Base-by-base conservation (phyloP, 257 asterid genomes). In the Capsicum rhomboideum region DNA sequence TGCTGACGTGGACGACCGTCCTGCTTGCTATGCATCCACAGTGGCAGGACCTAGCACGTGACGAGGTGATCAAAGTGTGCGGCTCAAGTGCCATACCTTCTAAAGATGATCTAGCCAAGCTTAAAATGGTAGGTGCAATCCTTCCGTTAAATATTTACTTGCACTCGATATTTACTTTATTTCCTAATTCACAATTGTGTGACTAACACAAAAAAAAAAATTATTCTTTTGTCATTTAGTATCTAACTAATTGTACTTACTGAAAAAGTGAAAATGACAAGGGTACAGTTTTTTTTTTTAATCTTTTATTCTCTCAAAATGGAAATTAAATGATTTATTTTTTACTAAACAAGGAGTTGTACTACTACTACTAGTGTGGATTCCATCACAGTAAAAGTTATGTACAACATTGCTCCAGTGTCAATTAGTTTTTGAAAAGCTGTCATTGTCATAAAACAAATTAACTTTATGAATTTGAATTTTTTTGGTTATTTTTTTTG, bases 1-100 rank as follows among this genome's bases (percentile, higher is more conserved):
- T 89, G 88, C 89, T 89, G 87, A 89, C 92, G 83, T 89, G 92
- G 92, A 89, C 91, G 49, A 89, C 92, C 80, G 88, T 89, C 20
- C 46, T 89, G 86, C 87, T 89, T 58, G 92, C 92, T 6, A 89
- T 89, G 92, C 87, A 89, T 87, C 92, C 90, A 67, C 84, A 85
- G 10, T 89, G 92, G 92, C 92, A 89, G 86, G 86, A 78, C 59
- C 83, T 28, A 75, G 92, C 91, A 88, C 91, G 92, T 78, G 90
- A 89, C 50, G 92, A 89, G 85, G 92, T 89, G 29, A 84, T 88
- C 83, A 87, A 86, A 77, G 90, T 88, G 87, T 89, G 92, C 78
- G 91, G 92, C 55, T 71, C 92, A 88, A 86, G 90, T 89, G 85
- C 82, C 84, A 28, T 86, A 16, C 92, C 92, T 72, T 86, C 92